Percentiles rank a stretch among this genome's conserved stretches.
phyloP scores from a whole-genome alignment of 2,329 filamentous ascomycete species.

The Colletotrichum kahawae region DNA sequence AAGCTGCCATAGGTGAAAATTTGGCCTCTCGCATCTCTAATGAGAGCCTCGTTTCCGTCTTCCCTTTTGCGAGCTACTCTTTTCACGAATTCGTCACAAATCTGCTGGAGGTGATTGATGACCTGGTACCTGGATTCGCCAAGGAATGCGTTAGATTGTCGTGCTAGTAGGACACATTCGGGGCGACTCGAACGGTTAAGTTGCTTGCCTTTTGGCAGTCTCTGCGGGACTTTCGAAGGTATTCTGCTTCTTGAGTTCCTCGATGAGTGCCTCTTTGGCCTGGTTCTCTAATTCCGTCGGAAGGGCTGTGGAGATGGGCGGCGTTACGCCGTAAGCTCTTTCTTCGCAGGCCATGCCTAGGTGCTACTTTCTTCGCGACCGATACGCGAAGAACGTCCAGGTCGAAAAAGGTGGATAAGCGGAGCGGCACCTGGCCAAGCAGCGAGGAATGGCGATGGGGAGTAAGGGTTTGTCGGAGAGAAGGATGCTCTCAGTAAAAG shows the following conservation, averaged over 20 bases:
- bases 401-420: background rate
- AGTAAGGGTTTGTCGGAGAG: background rate
- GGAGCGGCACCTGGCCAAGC: background rate
- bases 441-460: background rate
- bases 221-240: conserved; percentile 88
- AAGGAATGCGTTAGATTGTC: background rate
- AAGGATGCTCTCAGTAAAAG: background rate
- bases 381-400: background rate
- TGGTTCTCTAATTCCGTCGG: conserved; percentile 80
- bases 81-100: conserved; percentile 87
- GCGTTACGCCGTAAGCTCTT: conserved; percentile 71
- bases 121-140: conserved; percentile 64
- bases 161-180: background rate
- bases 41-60: conserved; percentile 73
- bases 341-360: conserved; percentile 41
- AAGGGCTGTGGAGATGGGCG: conserved; percentile 77
- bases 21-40: conserved; percentile 86
- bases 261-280: conserved; percentile 78
- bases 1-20: conserved; percentile 98
- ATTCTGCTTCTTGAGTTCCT: conserved; percentile 86
- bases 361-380: background rate
- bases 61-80: conserved; percentile 77
- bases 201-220: conserved; percentile 76
- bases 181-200: background rate
- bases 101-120: conserved; percentile 76